Conservation (phyloP, 176 grass and related monocot species). For the Musa beccarii region DNA sequence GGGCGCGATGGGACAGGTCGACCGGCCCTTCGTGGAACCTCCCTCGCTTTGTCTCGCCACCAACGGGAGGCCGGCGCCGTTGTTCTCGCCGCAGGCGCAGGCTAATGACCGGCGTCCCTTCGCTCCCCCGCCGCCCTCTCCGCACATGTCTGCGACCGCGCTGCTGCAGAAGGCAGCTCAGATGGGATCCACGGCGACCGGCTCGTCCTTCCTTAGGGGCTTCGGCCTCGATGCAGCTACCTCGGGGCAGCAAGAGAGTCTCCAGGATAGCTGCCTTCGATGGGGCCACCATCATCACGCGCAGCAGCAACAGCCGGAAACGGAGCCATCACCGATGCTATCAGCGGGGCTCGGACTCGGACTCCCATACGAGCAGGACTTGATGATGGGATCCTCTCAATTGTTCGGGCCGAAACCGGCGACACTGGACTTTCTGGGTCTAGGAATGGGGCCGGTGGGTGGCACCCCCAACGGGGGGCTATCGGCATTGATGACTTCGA, state of each 20-base stretch:
- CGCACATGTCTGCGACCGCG: conserved; percentile 90
- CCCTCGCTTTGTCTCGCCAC: conserved; percentile 64
- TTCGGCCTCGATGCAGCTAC: conserved; percentile 37
- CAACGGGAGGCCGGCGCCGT: conserved; percentile 23
- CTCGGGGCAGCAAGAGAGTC: conserved; percentile 32
- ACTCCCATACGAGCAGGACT: conserved; percentile 48
- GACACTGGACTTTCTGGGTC: conserved; percentile 72
- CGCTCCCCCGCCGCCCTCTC: conserved; percentile 36
- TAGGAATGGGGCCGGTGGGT: conserved; percentile 57
- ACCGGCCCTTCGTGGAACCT: conserved; percentile 25
- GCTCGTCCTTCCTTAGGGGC: conserved; percentile 63
- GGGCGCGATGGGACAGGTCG: conserved; percentile 2
- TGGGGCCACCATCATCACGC: conserved; percentile 22
- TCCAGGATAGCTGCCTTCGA: conserved; percentile 31
- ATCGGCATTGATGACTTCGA: conserved; percentile 48
- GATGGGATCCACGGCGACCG: conserved; percentile 68
- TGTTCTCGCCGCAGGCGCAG: conserved; percentile 31
- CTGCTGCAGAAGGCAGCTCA: conserved; percentile 87
- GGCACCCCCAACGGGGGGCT: conserved; percentile 34
- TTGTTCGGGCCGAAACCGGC: conserved; percentile 70
- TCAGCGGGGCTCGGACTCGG: conserved; percentile 76
- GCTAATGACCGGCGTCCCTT: conserved; percentile 37
- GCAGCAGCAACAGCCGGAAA: conserved; percentile 34
- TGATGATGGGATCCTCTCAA: conserved; percentile 69
- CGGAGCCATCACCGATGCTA: conserved; percentile 34